A percentile compares a stretch with the other conserved stretches of the same genome.
These are phyloP conservation scores for Vanderwaltozyma polyspora DNA, from an alignment of 805 yeast species.

Conservation along the genomic window DNA sequence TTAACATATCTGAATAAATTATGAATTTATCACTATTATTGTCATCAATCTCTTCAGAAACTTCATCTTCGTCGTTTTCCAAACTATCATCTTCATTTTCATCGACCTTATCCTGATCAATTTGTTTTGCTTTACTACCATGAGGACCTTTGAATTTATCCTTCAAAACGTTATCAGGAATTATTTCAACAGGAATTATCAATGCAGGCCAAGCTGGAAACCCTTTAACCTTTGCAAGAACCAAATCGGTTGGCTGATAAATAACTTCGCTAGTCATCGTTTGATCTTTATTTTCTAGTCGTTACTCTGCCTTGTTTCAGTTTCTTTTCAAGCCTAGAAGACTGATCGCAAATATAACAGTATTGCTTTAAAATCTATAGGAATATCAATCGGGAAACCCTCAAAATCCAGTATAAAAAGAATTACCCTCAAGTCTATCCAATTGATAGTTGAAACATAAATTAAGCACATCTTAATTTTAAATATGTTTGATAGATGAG, in stretches of 20 bases:
- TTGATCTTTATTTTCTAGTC: no score
- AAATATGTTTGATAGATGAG: no score
- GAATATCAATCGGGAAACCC: no score
- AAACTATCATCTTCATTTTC: slow-evolving; percentile 1
- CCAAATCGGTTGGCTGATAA: slow-evolving; percentile 39
- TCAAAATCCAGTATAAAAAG: no score
- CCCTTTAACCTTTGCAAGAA: slow-evolving; percentile 75
- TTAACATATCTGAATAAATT: slow-evolving; percentile 15
- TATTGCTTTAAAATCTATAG: no score
- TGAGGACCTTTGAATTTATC: slow-evolving; percentile 10
- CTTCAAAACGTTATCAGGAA: slow-evolving; percentile 45
- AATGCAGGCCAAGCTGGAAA: slow-evolving; percentile 89
- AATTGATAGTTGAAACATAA: no score
- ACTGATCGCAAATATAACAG: no score
- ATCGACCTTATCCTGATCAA: not conserved
- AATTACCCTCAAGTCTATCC: no score
- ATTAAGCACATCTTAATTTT: no score
- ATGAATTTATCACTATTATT: slow-evolving; percentile 12
- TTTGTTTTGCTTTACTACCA: not conserved
- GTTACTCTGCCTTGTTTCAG: no score
- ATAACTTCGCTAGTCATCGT: slow-evolving; percentile 26
- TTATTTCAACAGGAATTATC: slow-evolving; percentile 47
- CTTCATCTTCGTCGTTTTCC: not conserved
- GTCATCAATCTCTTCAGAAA: slow-evolving; percentile 3
- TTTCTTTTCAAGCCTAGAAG: no score